A percentile compares a stretch with the other conserved stretches of the same genome.
phyloP scores from a whole-genome alignment of 2,329 filamentous ascomycete genomes.

The Neonectria magnoliae region DNA sequence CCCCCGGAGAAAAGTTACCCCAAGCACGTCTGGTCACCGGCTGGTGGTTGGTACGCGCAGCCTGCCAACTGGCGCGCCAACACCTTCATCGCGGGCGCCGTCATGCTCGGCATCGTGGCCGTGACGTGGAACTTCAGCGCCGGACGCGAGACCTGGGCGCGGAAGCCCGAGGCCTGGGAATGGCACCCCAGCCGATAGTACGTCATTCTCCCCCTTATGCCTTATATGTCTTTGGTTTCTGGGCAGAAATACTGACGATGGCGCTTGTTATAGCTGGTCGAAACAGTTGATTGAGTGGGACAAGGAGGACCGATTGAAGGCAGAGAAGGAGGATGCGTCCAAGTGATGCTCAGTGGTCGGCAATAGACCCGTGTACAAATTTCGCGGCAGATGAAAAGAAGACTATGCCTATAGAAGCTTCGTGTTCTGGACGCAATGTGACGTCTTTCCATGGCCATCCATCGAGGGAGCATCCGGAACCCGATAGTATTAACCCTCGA shows the following conservation, averaged over 20 bases:
- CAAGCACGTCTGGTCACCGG: constrained; percentile 99
- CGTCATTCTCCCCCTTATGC: constrained; percentile 48
- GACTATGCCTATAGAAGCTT: not conserved
- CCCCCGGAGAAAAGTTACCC: constrained; percentile 73
- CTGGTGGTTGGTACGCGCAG: constrained; percentile 97
- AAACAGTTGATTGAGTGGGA: constrained; percentile 58
- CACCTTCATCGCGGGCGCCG: constrained; percentile 78
- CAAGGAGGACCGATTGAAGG: constrained; percentile 52
- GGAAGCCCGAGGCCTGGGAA: constrained; percentile 78
- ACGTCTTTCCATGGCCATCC: not conserved
- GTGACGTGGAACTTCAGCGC: constrained; percentile 78
- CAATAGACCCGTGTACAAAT: constrained; percentile 40
- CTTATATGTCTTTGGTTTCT: not conserved
- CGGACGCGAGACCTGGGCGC: constrained; percentile 75
- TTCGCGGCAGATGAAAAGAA: constrained; percentile 31
- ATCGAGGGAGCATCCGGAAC: not conserved
- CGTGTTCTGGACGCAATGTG: not conserved
- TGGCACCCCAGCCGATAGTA: constrained; percentile 90
- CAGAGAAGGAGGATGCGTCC: constrained; percentile 45
- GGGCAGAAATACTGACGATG: constrained; percentile 31
- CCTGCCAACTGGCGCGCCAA: constrained; percentile 95
- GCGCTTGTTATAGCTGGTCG: constrained; percentile 51
- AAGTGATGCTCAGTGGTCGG: constrained; percentile 37
- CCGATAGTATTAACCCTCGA: not conserved
- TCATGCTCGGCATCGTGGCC: constrained; percentile 74